These are phyloP conservation scores for Phytophthora kernoviae DNA, from an alignment of 352 stramenopile species.

Conservation along the genomic window DNA sequence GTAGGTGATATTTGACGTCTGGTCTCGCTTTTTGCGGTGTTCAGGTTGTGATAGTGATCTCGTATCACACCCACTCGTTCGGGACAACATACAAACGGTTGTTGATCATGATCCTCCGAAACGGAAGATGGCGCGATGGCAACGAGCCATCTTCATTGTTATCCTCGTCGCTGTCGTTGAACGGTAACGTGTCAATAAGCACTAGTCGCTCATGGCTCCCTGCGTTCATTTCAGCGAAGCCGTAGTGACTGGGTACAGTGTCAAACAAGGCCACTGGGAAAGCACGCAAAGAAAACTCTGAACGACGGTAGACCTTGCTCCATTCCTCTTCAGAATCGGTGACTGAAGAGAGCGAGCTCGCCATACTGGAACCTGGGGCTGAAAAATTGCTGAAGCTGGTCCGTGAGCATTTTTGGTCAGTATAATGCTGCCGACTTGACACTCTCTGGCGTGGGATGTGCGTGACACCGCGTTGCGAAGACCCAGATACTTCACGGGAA, in stretches of 20 bases:
- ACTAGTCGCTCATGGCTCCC: conserved; percentile 18
- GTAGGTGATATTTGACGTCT: too few relatives aligned
- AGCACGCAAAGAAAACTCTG: conserved; percentile 5
- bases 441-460: neutral
- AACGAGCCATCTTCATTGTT: neutral
- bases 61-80: conserved; percentile 30
- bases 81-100: conserved; percentile 3
- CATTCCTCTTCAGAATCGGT: conserved; percentile 22
- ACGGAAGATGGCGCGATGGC: conserved; percentile 15
- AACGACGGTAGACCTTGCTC: conserved; percentile 8
- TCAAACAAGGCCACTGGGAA: conserved; percentile 1
- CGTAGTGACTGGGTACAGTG: conserved; percentile 2
- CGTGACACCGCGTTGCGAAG: neutral
- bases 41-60: neutral
- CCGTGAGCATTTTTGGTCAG: neutral
- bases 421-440: neutral
- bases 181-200: conserved; percentile 6
- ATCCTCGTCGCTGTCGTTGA: conserved; percentile 19
- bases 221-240: conserved; percentile 13
- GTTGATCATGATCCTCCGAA: conserved; percentile 14
- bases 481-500: neutral
- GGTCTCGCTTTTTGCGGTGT: conserved; percentile 6
- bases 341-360: conserved; percentile 21
- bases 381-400: neutral
- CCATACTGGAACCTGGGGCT: conserved; percentile 7